Evolutionary conservation across 192 early-diverging fungal genomes (phyloP), one percentile per base, ranked within the genome.

Genomic region (Backusella luteola): DNA sequence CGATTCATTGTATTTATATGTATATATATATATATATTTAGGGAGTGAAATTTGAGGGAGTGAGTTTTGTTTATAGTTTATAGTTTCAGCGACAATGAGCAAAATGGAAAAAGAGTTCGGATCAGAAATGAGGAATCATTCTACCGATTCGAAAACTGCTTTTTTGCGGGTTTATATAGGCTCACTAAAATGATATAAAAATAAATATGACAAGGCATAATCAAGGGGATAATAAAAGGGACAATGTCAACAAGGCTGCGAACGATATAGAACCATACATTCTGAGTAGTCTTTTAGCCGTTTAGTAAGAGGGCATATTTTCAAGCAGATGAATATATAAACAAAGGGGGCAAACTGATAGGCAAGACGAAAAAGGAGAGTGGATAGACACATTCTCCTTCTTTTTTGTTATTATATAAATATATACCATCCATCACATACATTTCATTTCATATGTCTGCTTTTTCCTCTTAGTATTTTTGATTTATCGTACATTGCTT

Each of bases 61-160:
- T 56, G 53, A 7, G 15, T 44, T 26, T 71, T 44, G 23, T 44
- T 32, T 41, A 32, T 49, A 23, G 26, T 11, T 59, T 23, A 0
- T 23, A 11, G 6, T 23, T 59, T 59, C 26, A 63, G 11, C 23
- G n/a, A 11, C 38, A 29, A 29, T 29, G 21, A 12, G 26, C 23
- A 29, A 63, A 32, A n/a, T 63, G 21, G 7, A 63, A 26, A 23
- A 26, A 32, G 32, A 32, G 32, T 32, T 32, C 32, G 3, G 26
- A 63, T 63, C 26, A 29, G 56, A 63, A 63, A 63, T 63, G 56
- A 63, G 23, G 56, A 63, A 63, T 26, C 56, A 63, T 63, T 63
- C 56, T 63, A 26, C 56, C 7, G 12, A 63, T 26, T 63, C 56
- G 26, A 63, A 29, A 63, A 63, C 21, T 29, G 26, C 1, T 63